Evolutionary conservation across 2,329 filamentous ascomycete genomes (phyloP).

Genomic region (Phyllosticta citriasiana): DNA sequence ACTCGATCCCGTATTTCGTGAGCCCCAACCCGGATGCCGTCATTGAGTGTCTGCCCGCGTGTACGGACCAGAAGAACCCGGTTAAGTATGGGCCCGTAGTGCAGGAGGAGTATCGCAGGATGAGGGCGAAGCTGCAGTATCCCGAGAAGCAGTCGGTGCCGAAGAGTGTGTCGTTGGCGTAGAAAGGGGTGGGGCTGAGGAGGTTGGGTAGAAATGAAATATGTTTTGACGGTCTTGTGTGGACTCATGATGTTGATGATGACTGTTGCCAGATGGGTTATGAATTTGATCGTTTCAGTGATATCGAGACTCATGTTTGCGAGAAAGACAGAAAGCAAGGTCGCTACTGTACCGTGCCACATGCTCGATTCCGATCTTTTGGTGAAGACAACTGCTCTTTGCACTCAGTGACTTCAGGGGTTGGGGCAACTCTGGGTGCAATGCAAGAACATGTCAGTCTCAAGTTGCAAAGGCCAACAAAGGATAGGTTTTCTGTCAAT

Average conservation of each 20-base stretch:
- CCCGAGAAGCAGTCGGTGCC: neutral
- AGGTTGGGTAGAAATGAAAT: neutral
- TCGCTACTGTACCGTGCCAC: too few species aligned
- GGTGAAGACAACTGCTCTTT: too few species aligned
- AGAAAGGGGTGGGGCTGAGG: neutral
- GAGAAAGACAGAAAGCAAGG: too few species aligned
- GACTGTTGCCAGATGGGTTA: too few species aligned
- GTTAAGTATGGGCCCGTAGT: slow-evolving; percentile 9
- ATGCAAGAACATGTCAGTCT: neutral
- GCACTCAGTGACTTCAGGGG: too few species aligned
- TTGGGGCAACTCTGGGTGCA: too few species aligned
- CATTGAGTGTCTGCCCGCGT: slow-evolving; percentile 30
- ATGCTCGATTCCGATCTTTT: too few species aligned
- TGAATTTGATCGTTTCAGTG: too few species aligned
- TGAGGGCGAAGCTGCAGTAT: slow-evolving; percentile 10
- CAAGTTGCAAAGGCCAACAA: neutral
- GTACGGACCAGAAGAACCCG: neutral
- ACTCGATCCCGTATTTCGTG: slow-evolving; percentile 53
- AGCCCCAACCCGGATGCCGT: slow-evolving; percentile 39
- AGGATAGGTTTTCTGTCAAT: neutral
- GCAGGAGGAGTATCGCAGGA: slow-evolving; percentile 7
- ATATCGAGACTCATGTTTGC: too few species aligned
- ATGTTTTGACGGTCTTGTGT: neutral
- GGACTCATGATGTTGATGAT: too few species aligned
- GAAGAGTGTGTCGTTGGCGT: neutral